Evolutionary conservation across 352 stramenopile genomes (phyloP), one percentile per base, ranked within the genome.

Genomic region (Globisporangium solare): DNA sequence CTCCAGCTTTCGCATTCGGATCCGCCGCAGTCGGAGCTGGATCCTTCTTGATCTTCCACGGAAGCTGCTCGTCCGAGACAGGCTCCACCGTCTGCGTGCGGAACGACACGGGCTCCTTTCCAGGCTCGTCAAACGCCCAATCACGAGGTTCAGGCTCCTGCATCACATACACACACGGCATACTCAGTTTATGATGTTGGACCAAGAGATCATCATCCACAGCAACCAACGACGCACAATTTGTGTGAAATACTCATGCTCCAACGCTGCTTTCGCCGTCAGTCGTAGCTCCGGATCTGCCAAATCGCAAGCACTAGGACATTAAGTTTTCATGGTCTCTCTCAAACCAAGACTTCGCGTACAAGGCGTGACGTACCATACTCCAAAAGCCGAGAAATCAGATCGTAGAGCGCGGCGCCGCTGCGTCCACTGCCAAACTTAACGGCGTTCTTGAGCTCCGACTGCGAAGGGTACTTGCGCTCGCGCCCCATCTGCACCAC

Each of bases 191-290:
- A 35, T 6, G 27, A 35, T 35, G 27, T 35, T 35, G 27, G 27
- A 35, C 27, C 27, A 35, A 35, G 27, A 35, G 3, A 35, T 6
- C 27, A 35, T 35, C 27, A 35, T 58, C 37, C 15, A 52, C 37
- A 50, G 27, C 43, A 18, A 13, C n/a, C 12, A 6, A 40, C 13
- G 49, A 20, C 77, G 56, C 69, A 92, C 84, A 60, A 91, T 95
- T 24, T 95, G 75, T 61, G 81, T 90, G 59, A 98, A 98, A 60
- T 98, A 98, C 58, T 92, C 71, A 71, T 98, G 92, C 45, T 96
- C 78, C 12, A 98, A 63, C 37, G 95, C 95, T 56, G 97, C 78
- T 47, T 91, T 85, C 4, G 92, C 93, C 27, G 82, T 96, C 58
- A 98, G 95, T 24, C 95, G 83, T 37, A 88, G 76, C 61, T 84